These are phyloP conservation scores for rapeseed (Brassica napus) DNA, from an alignment of 345 rosid species.

Conservation along the genomic window DNA sequence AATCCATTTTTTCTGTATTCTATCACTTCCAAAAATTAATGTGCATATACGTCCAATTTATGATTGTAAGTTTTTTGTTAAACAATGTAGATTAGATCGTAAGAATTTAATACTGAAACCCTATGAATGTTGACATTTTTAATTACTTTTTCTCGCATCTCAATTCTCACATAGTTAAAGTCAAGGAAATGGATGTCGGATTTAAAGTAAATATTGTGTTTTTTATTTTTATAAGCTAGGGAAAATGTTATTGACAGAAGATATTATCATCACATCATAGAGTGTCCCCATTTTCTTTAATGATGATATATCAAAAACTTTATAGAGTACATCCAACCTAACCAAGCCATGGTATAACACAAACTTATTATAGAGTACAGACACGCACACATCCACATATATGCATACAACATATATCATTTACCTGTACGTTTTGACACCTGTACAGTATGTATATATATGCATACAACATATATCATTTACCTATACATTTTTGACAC, in stretches of 20 bases:
- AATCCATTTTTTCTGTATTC: not conserved
- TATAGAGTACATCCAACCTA: slow-evolving; percentile 43
- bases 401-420: not conserved
- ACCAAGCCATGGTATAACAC: slow-evolving; percentile 24
- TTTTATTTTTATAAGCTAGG: not conserved
- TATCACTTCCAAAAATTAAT: not conserved
- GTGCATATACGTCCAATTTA: not conserved
- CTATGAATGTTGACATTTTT: not conserved
- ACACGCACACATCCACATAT: not conserved
- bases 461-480: not conserved
- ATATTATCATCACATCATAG: slow-evolving; percentile 39
- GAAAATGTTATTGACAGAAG: slow-evolving; percentile 24
- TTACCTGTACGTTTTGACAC: not conserved
- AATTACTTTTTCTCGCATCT: not conserved
- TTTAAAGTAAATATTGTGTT: not conserved
- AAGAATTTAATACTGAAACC: not conserved
- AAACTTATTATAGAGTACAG: slow-evolving; percentile 8
- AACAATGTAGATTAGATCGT: not conserved
- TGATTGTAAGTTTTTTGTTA: not conserved
- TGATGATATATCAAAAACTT: slow-evolving; percentile 32
- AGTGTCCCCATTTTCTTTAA: slow-evolving; percentile 33
- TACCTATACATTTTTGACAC: not conserved
- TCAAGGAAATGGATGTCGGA: not conserved
- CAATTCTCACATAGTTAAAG: not conserved
- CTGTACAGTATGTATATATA: not conserved